Evolutionary conservation across 345 rosid species (phyloP).

Genomic region (Camelina sativa): DNA sequence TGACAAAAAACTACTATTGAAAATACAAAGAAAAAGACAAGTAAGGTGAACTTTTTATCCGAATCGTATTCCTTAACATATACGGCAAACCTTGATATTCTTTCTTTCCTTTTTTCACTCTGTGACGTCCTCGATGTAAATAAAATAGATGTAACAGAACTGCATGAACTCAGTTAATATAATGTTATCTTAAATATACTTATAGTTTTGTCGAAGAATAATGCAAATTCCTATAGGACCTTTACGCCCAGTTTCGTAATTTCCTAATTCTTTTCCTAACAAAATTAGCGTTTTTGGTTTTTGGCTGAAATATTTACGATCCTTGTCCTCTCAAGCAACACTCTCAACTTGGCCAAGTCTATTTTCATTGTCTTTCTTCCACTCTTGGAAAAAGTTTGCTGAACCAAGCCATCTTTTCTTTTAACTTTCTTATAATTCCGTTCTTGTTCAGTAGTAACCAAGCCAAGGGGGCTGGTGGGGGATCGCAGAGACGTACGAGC

Average conservation of each 20-base stretch:
- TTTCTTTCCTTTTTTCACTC: slow-evolving; percentile 2
- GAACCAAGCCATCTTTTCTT: background rate
- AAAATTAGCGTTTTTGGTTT: background rate
- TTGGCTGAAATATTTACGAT: slow-evolving; percentile 22
- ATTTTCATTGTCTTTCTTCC: slow-evolving; percentile 3
- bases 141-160: background rate
- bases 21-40: slow-evolving; percentile 19
- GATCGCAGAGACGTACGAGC: background rate
- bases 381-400: background rate
- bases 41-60: slow-evolving; percentile 2
- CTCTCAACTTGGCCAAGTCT: slow-evolving; percentile 9
- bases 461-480: background rate
- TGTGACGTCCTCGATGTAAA: background rate
- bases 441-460: slow-evolving; percentile 9
- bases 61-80: slow-evolving; percentile 41
- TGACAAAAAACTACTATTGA: background rate
- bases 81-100: slow-evolving; percentile 20
- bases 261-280: background rate
- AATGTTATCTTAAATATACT: too few relatives aligned
- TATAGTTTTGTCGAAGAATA: too few relatives aligned
- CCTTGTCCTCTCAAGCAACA: slow-evolving; percentile 10
- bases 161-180: background rate
- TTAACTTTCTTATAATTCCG: background rate
- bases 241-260: too few relatives aligned
- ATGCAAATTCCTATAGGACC: too few relatives aligned